Evolutionary conservation across 495 filamentous ascomycete genomes (phyloP), one percentile per base, ranked within the genome.

Genomic region (Aspergillus leporis): DNA sequence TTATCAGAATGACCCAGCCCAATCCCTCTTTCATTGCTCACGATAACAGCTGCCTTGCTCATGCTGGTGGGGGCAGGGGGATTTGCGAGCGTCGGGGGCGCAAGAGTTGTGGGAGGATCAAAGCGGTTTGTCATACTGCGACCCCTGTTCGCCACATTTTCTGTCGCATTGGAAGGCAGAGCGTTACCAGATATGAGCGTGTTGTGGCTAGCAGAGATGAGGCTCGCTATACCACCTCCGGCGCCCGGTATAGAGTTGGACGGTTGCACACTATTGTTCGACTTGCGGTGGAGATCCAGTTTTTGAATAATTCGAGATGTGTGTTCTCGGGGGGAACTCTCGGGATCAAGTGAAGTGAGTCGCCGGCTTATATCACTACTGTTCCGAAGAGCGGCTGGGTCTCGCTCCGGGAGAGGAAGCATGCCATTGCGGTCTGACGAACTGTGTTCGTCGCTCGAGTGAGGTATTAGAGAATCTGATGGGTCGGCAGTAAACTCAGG

Each of bases 241-340:
- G 61, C 77, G 59, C 61, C 79, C 19, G 53, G 77, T 54, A 63
- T 74, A 58, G 63, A 70, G 63, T 66, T 71, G 23, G 69, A 73
- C 21, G 66, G 60, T 23, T 68, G 73, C 8, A 67, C 70, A 10
- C 74, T 75, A 52, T 86, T 78, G 23, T 85, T 86, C 13, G 87
- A 80, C 60, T 92, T 93, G 59, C 92, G 87, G 70, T 94, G 91
- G 40, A 97, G 78, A 74, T 97, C 94, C 54, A 97, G 79, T 70
- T 92, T 97, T 68, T 94, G 89, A 64, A 96, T 97, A 59, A 97
- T 89, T 55, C 92, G 85, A 19, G 91, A 86, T 5, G 90, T 87
- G 69, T 93, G 91, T 54, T 69, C 84, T 73, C 66, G 80, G 77
- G 73, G 90, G 83, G 58, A 84, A 82, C 48, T 88, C 83, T 75